These are phyloP conservation scores for Globisporangium heterothallicum DNA, from an alignment of 352 stramenopile genomes.

Conservation along the genomic window DNA sequence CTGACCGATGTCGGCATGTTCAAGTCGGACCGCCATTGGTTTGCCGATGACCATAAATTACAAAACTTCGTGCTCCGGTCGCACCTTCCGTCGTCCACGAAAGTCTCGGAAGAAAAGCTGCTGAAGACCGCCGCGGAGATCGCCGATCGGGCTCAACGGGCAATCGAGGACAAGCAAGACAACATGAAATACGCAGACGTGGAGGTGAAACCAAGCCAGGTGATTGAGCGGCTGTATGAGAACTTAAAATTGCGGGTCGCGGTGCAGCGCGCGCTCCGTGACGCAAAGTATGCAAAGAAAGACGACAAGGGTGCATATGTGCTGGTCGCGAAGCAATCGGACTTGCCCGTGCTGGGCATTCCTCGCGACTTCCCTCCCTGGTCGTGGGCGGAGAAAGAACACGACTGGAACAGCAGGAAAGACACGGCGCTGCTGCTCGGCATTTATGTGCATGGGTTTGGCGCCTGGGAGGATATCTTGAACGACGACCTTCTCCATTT, in stretches of 20 bases:
- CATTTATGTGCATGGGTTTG: conserved; percentile 83
- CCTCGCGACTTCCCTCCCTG: conserved; percentile 60
- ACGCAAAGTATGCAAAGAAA: conserved; percentile 33
- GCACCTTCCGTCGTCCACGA: conserved; percentile 48
- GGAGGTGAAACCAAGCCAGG: conserved; percentile 61
- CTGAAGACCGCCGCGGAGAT: conserved; percentile 61
- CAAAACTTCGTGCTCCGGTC: conserved; percentile 68
- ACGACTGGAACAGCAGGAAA: conserved; percentile 75
- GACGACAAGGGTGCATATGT: conserved; percentile 59
- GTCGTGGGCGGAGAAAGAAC: conserved; percentile 76
- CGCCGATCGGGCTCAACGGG: conserved; percentile 40
- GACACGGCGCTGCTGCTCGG: conserved; percentile 75
- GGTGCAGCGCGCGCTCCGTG: conserved; percentile 66
- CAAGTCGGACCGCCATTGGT: conserved; percentile 33
- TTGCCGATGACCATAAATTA: conserved; percentile 75
- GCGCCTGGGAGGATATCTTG: conserved; percentile 82
- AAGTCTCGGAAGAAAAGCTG: conserved; percentile 48
- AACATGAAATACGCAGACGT: conserved; percentile 73
- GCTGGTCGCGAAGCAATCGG: conserved; percentile 63
- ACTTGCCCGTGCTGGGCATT: conserved; percentile 60
- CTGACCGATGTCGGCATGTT: conserved; percentile 67
- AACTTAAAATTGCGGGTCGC: conserved; percentile 83
- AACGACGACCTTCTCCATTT: conserved; percentile 78
- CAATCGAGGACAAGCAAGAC: conserved; percentile 63
- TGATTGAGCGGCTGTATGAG: conserved; percentile 81